Evolutionary conservation across 345 rosid species (phyloP), one percentile per base, ranked within the genome.

Genomic region (Luvunga scandens): DNA sequence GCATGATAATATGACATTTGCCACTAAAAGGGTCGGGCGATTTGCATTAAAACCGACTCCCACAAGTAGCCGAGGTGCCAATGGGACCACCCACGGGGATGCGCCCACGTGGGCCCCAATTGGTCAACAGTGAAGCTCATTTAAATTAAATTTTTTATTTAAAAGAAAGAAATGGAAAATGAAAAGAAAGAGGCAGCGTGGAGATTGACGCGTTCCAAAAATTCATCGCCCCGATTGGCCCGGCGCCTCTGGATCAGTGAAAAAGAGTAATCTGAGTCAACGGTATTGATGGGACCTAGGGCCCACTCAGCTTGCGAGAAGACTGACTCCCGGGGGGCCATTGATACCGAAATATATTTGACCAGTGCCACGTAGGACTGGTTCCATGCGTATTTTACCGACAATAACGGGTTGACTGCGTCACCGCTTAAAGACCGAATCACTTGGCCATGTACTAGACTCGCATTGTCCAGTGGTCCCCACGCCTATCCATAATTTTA

Each of bases 171-270:
- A 45, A 13, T 45, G 50, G 50, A 45, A 45, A 45, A 45, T 45
- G 50, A 13, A 45, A 12, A 45, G 50, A 45, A 45, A 13, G 50
- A 13, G 50, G 34, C 22, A 39, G 39, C 57, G 69, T 62, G 80
- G 71, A 77, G 80, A 75, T 81, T 76, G 87, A 85, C 87, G 88
- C 83, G 88, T 81, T 81, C 86, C 79, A 19, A 53, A 57, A 69
- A 59, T 73, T 60, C 83, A 78, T 73, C 79, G 78, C 79, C 79
- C 85, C 83, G 66, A 60, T 76, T 79, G 86, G 86, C 68, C 83
- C 85, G 86, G 77, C 83, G 64, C 72, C 71, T 64, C 9, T 48
- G 50, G 62, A 71, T 71, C 72, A 78, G n/a, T 5, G 71, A 80
- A 82, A 77, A 79, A 80, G 78, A 7, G 71, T 30, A 60, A 83